phyloP scores from a whole-genome alignment of 73 alveolate species.

The Tetrahymena malaccensis region DNA sequence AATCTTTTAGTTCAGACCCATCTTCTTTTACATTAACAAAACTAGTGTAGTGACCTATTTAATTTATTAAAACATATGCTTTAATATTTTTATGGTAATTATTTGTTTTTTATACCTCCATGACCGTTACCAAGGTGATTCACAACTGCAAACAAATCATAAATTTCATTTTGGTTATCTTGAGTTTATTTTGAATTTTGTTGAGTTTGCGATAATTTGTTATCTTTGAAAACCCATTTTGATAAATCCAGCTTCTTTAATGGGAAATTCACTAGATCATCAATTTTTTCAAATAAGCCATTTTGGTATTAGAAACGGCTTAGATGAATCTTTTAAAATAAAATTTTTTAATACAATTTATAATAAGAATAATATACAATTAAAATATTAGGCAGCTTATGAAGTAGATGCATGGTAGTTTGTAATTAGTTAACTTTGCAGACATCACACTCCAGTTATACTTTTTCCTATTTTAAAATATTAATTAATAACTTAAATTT shows the following conservation, averaged over 20 bases:
- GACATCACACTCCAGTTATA: not conserved
- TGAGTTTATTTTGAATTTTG: not conserved
- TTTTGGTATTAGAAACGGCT: not conserved
- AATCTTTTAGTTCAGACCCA: not conserved
- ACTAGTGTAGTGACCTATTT: not conserved
- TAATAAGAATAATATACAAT: not conserved
- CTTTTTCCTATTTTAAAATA: not conserved
- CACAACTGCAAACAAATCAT: not conserved
- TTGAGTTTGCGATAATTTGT: not conserved
- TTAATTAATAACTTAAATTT: not conserved
- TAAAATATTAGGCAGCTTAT: not conserved
- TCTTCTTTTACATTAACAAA: not conserved
- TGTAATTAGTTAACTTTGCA: not conserved
- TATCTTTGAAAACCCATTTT: not conserved
- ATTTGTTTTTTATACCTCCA: not conserved
- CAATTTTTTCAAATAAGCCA: not conserved
- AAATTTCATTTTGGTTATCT: not conserved
- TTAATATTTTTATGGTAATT: not conserved
- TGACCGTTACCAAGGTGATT: not conserved
- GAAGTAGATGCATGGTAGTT: not conserved
- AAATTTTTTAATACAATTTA: not conserved
- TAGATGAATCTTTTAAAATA: not conserved
- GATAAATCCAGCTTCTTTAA: not conserved
- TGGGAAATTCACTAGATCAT: not conserved
- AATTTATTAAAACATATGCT: not conserved